Percentiles rank a stretch among this genome's conserved stretches.
Evolutionary conservation across 2,329 filamentous ascomycete genomes (phyloP).

Genomic region (Xylariaceae sp.): DNA sequence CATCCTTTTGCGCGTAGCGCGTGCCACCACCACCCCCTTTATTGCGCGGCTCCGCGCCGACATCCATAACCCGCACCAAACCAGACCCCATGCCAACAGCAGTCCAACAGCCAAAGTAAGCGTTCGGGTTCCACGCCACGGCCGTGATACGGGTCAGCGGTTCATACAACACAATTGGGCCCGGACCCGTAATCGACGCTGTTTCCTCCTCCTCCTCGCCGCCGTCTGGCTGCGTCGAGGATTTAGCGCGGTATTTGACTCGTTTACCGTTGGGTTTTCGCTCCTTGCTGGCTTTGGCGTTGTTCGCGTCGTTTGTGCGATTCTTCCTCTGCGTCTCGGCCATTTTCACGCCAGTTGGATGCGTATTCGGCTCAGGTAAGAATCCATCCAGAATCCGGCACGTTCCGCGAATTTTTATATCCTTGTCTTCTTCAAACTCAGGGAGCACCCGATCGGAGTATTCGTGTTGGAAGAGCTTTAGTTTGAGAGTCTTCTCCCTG

Average conservation of each 20-base stretch:
- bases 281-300: slow-evolving; percentile 18
- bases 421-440: neutral
- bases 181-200: slow-evolving; percentile 24
- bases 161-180: slow-evolving; percentile 52
- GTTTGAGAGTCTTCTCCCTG: slow-evolving; percentile 37
- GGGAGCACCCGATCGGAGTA: slow-evolving; percentile 35
- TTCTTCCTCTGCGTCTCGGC: slow-evolving; percentile 30
- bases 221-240: slow-evolving; percentile 28
- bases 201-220: slow-evolving; percentile 26
- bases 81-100: slow-evolving; percentile 63
- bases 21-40: slow-evolving; percentile 15
- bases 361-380: slow-evolving; percentile 44
- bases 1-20: neutral
- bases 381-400: slow-evolving; percentile 50
- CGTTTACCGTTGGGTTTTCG: slow-evolving; percentile 15
- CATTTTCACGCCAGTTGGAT: slow-evolving; percentile 37
- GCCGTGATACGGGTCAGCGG: slow-evolving; percentile 57
- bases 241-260: slow-evolving; percentile 25
- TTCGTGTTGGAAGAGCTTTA: slow-evolving; percentile 51
- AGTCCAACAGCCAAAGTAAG: slow-evolving; percentile 60
- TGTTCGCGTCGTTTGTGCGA: slow-evolving; percentile 34
- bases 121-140: slow-evolving; percentile 64
- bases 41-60: slow-evolving; percentile 43
- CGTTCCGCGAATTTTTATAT: slow-evolving; percentile 37
- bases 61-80: slow-evolving; percentile 60